Evolutionary conservation across 768 basidiomycete genomes (phyloP), one percentile per base, ranked within the genome.

Genomic region (Tephrocybe rancida): DNA sequence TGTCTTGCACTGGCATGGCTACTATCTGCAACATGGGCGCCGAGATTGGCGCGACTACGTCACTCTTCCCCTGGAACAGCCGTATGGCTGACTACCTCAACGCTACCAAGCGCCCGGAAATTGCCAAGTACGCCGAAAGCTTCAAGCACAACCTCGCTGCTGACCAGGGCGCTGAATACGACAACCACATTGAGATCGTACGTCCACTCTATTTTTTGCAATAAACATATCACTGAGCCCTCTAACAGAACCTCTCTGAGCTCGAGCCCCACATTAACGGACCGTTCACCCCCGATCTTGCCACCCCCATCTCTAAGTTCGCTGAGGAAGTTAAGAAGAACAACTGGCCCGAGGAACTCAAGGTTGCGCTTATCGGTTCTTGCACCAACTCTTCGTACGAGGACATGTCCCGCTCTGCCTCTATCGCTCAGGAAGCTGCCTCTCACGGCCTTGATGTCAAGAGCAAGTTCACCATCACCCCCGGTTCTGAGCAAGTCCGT

Each of bases 21-120:
- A 98, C 96, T 19, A 96, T 99, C 66, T 98, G 96, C 74, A 99
- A 98, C 85, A 99, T 98, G 96, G 96, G 96, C 81, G 96, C 96
- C 62, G 96, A 99, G 75, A 98, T 98, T 65, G 96, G 96, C 70
- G 97, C 97, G 32, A 99, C 97, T 9, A 98, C 97, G 19, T 98
- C 96, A 16, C 75, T 98, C 63, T 99, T 99, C 92, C 97, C 97
- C 64, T 98, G 90, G 87, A 99, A 98, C 79, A 70, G 77, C 60
- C 92, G 95, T 66, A 98, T 98, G 97, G 81, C 69, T 64, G 82
- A 87, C 68, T 99, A 98, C 76, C 79, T 99, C 70, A 84, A 90
- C 55, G 96, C 96, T n/a, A 99, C 97, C 62, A 91, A 91, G 69
- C 94, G 97, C 61, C 69, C 74, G 22, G 84, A 90, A 38, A 95